phyloP scores from a whole-genome alignment of 257 asterid species.

The Prunella vulgaris region DNA sequence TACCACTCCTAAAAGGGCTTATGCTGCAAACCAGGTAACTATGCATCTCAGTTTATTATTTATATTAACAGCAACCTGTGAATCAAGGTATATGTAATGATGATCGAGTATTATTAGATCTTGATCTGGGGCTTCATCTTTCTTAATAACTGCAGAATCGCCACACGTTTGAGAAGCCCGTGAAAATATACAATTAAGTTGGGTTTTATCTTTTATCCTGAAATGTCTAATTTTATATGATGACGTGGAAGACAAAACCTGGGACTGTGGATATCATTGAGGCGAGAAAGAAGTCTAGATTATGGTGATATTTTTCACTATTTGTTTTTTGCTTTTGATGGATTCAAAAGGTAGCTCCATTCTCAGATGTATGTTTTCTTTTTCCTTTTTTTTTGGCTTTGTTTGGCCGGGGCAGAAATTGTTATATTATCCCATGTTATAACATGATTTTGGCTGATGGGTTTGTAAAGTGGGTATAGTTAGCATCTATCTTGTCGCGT shows the following conservation, averaged over 20 bases:
- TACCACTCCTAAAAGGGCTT: conserved; percentile 74
- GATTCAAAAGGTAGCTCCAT: conserved; percentile 23
- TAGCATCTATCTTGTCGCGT: conserved; percentile 17
- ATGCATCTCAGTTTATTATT: neutral
- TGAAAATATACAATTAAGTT: conserved; percentile 74
- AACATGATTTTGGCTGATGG: conserved; percentile 38
- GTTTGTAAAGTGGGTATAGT: conserved; percentile 47
- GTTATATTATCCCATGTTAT: conserved; percentile 14
- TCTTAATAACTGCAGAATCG: conserved; percentile 66
- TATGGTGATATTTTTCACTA: conserved; percentile 17
- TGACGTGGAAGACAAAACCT: conserved; percentile 3
- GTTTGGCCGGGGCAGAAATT: conserved; percentile 18
- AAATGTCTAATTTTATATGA: neutral
- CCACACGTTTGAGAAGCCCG: conserved; percentile 83
- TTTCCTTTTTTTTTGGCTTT: conserved; percentile 10
- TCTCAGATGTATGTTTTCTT: conserved; percentile 11
- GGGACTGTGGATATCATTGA: conserved; percentile 10
- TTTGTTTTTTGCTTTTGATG: conserved; percentile 8
- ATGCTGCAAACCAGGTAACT: conserved; percentile 71
- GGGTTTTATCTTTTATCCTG: conserved; percentile 8
- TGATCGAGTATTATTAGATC: neutral
- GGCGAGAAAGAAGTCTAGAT: conserved; percentile 4
- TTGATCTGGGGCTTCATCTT: neutral
- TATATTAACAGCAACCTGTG: neutral
- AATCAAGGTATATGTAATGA: neutral